Percentiles rank a stretch among this genome's conserved stretches.
Evolutionary conservation across 208 protist species (phyloP).

Genomic region (Porcisia deanei): DNA sequence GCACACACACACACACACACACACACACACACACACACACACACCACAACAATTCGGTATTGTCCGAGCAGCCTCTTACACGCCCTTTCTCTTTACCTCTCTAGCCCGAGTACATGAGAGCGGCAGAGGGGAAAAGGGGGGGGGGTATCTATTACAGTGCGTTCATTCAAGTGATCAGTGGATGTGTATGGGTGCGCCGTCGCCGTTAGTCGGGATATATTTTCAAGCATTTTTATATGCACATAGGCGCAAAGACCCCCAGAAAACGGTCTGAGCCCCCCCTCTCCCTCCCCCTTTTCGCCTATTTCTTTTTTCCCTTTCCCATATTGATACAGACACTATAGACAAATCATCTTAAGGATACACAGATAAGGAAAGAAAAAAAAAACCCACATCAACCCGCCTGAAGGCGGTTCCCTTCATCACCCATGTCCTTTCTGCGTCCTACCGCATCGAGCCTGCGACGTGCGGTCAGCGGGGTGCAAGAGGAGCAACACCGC

Average conservation of each 20-base stretch:
- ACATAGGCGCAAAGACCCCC: background rate
- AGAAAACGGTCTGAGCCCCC: background rate
- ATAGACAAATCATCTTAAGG: background rate
- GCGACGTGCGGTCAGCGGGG: conserved; percentile 27
- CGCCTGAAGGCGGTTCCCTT: background rate
- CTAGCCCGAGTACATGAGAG: background rate
- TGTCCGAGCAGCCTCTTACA: background rate
- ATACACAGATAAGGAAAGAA: background rate
- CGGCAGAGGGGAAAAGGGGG: background rate
- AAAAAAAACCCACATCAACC: no score
- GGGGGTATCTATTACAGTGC: background rate
- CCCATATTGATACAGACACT: background rate
- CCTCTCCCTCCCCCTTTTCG: no score
- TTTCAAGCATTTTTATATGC: background rate
- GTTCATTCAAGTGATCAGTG: background rate
- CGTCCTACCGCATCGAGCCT: conserved; percentile 47
- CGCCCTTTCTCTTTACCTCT: background rate
- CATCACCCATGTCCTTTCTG: conserved; percentile 39
- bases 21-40: no score
- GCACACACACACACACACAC: no score
- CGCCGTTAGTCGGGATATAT: background rate
- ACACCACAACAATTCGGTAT: no score
- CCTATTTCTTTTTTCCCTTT: no score
- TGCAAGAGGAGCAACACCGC: conserved; percentile 10
- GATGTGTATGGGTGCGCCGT: background rate